Percentiles rank a stretch among this genome's conserved stretches.
Evolutionary conservation across 345 rosid genomes (phyloP).

Genomic region (Passiflora organensis): DNA sequence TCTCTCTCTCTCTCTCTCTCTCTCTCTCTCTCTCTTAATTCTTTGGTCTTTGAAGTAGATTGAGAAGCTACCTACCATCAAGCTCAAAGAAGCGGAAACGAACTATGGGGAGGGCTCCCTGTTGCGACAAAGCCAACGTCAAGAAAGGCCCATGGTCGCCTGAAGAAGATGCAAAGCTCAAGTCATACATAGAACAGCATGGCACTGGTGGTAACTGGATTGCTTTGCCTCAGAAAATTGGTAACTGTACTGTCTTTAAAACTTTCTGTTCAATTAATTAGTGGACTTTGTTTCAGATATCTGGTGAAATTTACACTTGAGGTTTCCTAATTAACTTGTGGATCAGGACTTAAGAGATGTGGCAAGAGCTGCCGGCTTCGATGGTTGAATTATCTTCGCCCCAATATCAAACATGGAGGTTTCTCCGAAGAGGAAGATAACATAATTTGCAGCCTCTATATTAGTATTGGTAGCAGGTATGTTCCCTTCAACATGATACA

Average conservation of each 20-base stretch:
- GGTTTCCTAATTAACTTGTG: not conserved
- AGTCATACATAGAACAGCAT: conserved; percentile 25
- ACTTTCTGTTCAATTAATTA: not conserved
- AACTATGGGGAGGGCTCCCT: conserved; percentile 35
- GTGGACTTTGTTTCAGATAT: not conserved
- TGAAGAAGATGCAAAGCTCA: conserved; percentile 33
- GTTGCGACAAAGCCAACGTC: conserved; percentile 33
- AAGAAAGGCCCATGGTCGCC: conserved; percentile 39
- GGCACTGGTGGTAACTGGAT: conserved; percentile 39
- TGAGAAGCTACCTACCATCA: conserved; percentile 4
- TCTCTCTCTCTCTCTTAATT: conserved; percentile 24
- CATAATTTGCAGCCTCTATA: conserved; percentile 32
- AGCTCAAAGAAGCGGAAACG: conserved; percentile 8
- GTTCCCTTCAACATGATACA: not conserved
- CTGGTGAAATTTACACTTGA: too few relatives aligned
- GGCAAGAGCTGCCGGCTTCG: conserved; percentile 32
- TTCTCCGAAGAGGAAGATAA: conserved; percentile 34
- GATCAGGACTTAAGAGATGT: conserved; percentile 30
- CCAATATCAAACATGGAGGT: conserved; percentile 29
- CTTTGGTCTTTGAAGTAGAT: not conserved
- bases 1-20: conserved; percentile 31
- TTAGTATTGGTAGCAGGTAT: conserved; percentile 33
- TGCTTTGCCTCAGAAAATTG: conserved; percentile 33
- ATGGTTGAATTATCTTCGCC: conserved; percentile 35
- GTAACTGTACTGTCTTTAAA: not conserved